These are phyloP conservation scores for Phytopythium aichiense DNA, from an alignment of 352 stramenopile species.

Conservation along the genomic window DNA sequence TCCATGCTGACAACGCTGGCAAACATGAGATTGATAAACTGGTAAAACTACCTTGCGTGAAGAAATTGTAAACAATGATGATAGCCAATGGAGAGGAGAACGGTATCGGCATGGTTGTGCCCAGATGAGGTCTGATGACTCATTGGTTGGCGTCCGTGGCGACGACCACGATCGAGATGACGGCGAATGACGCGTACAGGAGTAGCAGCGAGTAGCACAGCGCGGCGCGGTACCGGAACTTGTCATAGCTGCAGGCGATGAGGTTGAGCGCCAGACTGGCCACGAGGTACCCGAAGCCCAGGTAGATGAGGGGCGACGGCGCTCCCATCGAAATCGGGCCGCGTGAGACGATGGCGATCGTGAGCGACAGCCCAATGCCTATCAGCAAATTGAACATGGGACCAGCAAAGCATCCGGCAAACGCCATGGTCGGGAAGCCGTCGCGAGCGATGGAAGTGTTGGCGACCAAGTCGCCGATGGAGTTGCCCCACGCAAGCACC, in stretches of 20 bases:
- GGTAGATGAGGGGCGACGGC: slow-evolving; percentile 53
- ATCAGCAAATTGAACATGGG: slow-evolving; percentile 82
- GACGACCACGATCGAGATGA: slow-evolving; percentile 61
- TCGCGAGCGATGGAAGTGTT: slow-evolving; percentile 77
- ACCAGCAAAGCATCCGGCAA: slow-evolving; percentile 76
- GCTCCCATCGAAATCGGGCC: slow-evolving; percentile 53
- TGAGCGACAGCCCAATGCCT: slow-evolving; percentile 62
- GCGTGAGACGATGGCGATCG: slow-evolving; percentile 47
- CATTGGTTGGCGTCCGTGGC: slow-evolving; percentile 25
- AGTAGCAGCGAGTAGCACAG: slow-evolving; percentile 58
- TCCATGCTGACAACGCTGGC: no score
- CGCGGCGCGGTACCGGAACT: slow-evolving; percentile 51
- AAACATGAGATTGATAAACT: background rate
- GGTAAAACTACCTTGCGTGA: no score
- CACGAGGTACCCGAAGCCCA: slow-evolving; percentile 67
- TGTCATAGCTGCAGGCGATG: slow-evolving; percentile 39
- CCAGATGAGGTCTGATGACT: background rate
- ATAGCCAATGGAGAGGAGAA: no score
- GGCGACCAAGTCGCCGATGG: slow-evolving; percentile 72
- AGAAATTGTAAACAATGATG: no score
- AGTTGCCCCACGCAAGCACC: slow-evolving; percentile 80
- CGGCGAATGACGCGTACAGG: slow-evolving; percentile 61
- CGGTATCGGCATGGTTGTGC: background rate
- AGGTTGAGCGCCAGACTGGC: slow-evolving; percentile 68
- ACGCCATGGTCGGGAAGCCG: slow-evolving; percentile 80